A percentile compares a stretch with the other conserved stretches of the same genome.
Conservation (phyloP, 208 protist genomes). For the Leishmania arabica region DNA sequence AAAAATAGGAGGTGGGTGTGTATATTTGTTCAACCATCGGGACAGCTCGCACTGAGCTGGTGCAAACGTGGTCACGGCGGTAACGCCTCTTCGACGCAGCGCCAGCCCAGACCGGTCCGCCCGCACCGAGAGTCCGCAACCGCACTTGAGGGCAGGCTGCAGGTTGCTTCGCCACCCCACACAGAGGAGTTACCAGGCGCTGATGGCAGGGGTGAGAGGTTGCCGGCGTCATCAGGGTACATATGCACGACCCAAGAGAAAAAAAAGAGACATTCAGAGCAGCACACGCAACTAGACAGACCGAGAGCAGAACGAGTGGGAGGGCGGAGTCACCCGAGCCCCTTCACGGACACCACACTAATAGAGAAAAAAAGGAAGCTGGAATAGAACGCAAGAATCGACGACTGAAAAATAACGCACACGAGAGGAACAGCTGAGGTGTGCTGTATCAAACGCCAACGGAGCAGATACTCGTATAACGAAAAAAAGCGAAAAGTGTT, state of each 20-base stretch:
- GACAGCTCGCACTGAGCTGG: background rate
- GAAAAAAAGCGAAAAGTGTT: background rate
- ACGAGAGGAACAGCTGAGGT: background rate
- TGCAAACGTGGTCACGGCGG: background rate
- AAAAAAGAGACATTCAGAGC: no score
- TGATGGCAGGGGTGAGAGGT: background rate
- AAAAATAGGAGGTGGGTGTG: background rate
- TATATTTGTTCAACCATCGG: background rate
- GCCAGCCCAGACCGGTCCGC: background rate
- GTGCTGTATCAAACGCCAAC: background rate
- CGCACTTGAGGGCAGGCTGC: background rate
- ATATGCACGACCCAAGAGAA: no score
- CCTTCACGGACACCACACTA: background rate
- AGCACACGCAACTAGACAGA: no score
- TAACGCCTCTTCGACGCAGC: background rate
- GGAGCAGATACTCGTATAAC: background rate
- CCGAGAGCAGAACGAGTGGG: no score
- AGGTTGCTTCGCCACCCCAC: background rate
- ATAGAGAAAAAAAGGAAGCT: background rate
- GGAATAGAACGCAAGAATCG: background rate
- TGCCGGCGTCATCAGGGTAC: background rate
- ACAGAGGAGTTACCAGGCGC: no score
- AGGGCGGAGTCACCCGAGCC: no score
- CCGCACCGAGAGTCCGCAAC: background rate
- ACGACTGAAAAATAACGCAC: background rate